Base-by-base conservation (phyloP, 2,329 filamentous ascomycete genomes). In the Thielaviopsis ethacetica region DNA sequence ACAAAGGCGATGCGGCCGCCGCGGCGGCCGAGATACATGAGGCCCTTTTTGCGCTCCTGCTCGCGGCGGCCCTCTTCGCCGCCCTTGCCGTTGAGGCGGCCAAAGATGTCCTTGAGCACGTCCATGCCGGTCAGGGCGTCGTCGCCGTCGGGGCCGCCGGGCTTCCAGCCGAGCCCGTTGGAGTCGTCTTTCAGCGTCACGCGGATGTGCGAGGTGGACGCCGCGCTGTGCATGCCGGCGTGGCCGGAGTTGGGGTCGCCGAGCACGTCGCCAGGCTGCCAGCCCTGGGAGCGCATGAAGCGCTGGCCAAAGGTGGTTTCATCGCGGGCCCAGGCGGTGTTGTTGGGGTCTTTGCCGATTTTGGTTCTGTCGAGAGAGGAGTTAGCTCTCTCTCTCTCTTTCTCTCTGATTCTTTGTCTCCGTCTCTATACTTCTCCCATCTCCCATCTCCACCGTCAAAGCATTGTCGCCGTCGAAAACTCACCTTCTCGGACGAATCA, bases 261-360 rank as follows among this genome's bases (percentile, higher is more conserved):
- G 22, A 98, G 80, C 57, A 82, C 87, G 64, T 85, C 79, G 41
- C 93, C 93, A 0, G 91, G 89, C 62, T 84, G 80, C 93, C 93
- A 98, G 63, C 93, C 93, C 67, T 96, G 90, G 17, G 85, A 78
- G 55, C 84, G 82, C 67, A 98, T 83, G 65, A 97, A 91, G 68
- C 84, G 88, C 70, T 95, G 91, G 65, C 93, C 93, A 70, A 93
- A 97, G 58, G 83, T 84, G 59, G 79, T 80, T 63, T 85, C 88
- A 68, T 91, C 85, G 66, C 85, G 84, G 59, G 85, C 84, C 93
- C 93, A 98, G 77, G 81, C 83, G 54, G 88, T 95, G 71, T 97
- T 98, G 73, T 97, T 96, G 7, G 93, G 93, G 72, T 98, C 93
- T 69, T 86, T 79, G 64, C 85, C 86, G 68, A 97, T 83, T 73